Base-by-base conservation (phyloP, 352 stramenopile genomes). In the Phytopythium vexans region DNA sequence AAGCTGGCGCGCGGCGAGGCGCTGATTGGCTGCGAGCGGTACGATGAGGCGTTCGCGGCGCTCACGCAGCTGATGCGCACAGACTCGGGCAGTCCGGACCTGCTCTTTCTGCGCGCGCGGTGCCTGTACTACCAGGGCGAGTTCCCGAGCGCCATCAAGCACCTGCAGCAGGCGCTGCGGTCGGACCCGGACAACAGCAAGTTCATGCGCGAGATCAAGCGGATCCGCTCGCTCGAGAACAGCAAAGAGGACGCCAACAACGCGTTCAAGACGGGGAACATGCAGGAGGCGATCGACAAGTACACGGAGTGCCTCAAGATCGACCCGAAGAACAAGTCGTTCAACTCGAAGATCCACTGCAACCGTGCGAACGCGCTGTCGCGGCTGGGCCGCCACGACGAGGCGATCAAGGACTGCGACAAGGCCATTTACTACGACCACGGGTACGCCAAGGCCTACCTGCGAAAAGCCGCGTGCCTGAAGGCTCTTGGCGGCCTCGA, bases 81-180 rank as follows among this genome's bases (percentile, higher is more conserved):
- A 44, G 76, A 94, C 63, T 85, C 84, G 43, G 86, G 74, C 65
- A 89, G 77, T 42, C 74, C 82, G 2, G 83, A 95, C 45, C 64
- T 98, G 49, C 64, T 98, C 14, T 93, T 88, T 56, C 53, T 94
- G 48, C 84, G 88, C 36, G 92, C 89, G 10, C 72, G 79, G 31
- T 97, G 88, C 59, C 67, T 98, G 48, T 97, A 97, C 62, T 92
- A 78, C 59, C 89, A 97, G 70, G 94, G 93, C 40, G 92, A 97
- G 62, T 89, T 98, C 56, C 72, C 92, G 6, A 95, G 87, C 68
- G 87, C 90, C 52, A 91, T 98, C 57, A 96, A 96, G 58, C 93
- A 98, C 77, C 72, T 98, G 58, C 82, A 96, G 56, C 83, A 96
- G 64, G 88, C 88, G 11, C 68, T 98, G 49, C 75, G 82, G 32